Evolutionary conservation across 2,329 filamentous ascomycete genomes (phyloP).

Genomic region (Knufia petricola): DNA sequence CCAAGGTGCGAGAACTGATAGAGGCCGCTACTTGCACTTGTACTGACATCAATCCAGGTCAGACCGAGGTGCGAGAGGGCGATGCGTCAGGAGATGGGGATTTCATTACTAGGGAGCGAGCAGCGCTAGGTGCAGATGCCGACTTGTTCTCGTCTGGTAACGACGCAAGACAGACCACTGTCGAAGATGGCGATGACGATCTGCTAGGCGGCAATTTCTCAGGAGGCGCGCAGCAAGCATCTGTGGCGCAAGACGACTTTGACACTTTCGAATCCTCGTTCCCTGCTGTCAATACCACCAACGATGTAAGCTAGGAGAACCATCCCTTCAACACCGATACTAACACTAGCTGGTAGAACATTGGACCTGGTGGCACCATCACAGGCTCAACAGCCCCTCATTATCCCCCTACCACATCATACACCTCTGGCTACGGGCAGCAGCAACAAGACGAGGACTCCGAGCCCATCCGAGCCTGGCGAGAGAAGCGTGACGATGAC

Average conservation of each 20-base stretch:
- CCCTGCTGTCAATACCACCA: conserved; percentile 66
- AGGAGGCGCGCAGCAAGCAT: conserved; percentile 23
- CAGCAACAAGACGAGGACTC: conserved; percentile 62
- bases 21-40: conserved; percentile 4
- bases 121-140: conserved; percentile 82
- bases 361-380: conserved; percentile 68
- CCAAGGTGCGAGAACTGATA: conserved; percentile 36
- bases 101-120: conserved; percentile 87
- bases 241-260: conserved; percentile 34
- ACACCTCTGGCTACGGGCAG: conserved; percentile 38
- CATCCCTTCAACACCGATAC: neutral
- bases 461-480: conserved; percentile 60
- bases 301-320: conserved; percentile 49
- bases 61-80: conserved; percentile 16
- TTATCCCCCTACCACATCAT: conserved; percentile 24
- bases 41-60: conserved; percentile 21
- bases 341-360: conserved; percentile 42
- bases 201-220: conserved; percentile 50
- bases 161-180: conserved; percentile 52
- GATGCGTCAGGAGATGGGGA: conserved; percentile 50
- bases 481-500: conserved; percentile 73
- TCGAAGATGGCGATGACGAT: conserved; percentile 59
- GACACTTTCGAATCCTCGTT: conserved; percentile 78
- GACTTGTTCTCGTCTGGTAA: conserved; percentile 74
- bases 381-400: conserved; percentile 58